Conservation (phyloP, 2,329 filamentous ascomycete species). For the Ophiostoma sp. region DNA sequence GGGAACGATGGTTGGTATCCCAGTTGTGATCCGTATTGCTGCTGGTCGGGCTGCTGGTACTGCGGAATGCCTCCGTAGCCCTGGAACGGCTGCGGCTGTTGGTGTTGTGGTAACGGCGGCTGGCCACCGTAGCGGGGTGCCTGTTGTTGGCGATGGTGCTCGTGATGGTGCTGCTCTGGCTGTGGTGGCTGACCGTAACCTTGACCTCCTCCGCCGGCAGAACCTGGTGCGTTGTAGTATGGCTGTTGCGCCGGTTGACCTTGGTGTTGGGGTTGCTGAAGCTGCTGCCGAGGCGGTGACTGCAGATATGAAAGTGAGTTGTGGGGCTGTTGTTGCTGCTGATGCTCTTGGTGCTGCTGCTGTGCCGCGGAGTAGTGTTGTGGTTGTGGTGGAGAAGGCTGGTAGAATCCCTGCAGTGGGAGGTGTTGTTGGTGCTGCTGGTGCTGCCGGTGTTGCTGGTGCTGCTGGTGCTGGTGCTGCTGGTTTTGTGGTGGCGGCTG, state of each 20-base stretch:
- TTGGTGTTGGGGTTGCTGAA: constrained; percentile 5
- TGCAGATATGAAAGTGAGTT: constrained; percentile 21
- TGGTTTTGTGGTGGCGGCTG: constrained; percentile 25
- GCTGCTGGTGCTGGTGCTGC: constrained; percentile 16
- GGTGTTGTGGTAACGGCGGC: constrained; percentile 11
- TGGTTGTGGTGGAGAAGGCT: constrained; percentile 19
- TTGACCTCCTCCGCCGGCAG: constrained; percentile 7
- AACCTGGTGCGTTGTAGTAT: constrained; percentile 6
- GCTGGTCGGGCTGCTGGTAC: constrained; percentile 19
- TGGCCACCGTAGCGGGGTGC: constrained; percentile 6
- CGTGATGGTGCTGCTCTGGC: constrained; percentile 14
- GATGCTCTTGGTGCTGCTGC: neutral
- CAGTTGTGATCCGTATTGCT: constrained; percentile 13
- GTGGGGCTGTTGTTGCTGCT: constrained; percentile 15
- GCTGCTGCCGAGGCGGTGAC: constrained; percentile 27
- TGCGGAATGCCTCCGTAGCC: constrained; percentile 27
- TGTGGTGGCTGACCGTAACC: neutral
- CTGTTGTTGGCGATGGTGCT: constrained; percentile 10
- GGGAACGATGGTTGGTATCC: neutral
- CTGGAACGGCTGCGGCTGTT: constrained; percentile 28
- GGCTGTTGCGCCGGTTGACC: constrained; percentile 2
- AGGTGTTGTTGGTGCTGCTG: neutral
- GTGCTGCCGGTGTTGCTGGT: constrained; percentile 9
- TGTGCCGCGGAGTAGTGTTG: neutral
- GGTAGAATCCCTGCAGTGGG: constrained; percentile 22